Conservation (phyloP, 2,329 filamentous ascomycete genomes). For the Aspergillus vadensis region DNA sequence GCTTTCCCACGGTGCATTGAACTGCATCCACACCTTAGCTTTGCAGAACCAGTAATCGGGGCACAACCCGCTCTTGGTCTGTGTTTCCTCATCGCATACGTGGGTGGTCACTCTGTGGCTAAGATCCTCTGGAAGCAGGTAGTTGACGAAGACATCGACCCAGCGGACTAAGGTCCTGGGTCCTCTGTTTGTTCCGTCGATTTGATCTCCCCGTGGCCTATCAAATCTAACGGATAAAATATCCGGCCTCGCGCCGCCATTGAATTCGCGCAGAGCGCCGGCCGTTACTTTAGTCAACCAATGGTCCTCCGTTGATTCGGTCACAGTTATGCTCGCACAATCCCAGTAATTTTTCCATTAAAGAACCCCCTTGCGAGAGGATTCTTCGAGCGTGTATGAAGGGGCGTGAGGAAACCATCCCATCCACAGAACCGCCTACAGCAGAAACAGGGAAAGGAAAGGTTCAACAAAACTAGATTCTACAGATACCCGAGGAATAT, state of each 20-base stretch:
- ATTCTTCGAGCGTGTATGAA: not conserved
- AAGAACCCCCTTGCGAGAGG: not conserved
- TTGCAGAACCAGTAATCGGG: not conserved
- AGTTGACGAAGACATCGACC: slow-evolving; percentile 3
- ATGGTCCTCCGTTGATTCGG: not conserved
- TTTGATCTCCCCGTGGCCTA: slow-evolving; percentile 6
- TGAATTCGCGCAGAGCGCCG: slow-evolving; percentile 15
- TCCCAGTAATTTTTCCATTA: not conserved
- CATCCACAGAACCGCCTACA: not conserved
- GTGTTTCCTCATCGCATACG: not conserved
- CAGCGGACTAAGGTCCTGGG: slow-evolving; percentile 4
- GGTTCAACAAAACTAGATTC: not conserved
- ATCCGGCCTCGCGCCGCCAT: slow-evolving; percentile 11
- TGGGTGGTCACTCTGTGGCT: not conserved
- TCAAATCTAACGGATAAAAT: slow-evolving; percentile 11
- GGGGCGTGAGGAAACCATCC: not conserved
- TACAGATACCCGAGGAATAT: not conserved
- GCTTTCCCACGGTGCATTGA: not conserved
- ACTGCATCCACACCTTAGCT: not conserved
- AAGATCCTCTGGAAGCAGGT: not conserved
- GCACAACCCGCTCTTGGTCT: not conserved
- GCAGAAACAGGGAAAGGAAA: slow-evolving; percentile 5
- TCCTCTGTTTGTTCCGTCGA: not conserved
- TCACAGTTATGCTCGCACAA: not conserved
- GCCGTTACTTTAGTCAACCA: not conserved